A percentile compares a stretch with the other conserved stretches of the same genome.
Conservation (phyloP, 306 rosid genomes). For the Delonix regia region DNA sequence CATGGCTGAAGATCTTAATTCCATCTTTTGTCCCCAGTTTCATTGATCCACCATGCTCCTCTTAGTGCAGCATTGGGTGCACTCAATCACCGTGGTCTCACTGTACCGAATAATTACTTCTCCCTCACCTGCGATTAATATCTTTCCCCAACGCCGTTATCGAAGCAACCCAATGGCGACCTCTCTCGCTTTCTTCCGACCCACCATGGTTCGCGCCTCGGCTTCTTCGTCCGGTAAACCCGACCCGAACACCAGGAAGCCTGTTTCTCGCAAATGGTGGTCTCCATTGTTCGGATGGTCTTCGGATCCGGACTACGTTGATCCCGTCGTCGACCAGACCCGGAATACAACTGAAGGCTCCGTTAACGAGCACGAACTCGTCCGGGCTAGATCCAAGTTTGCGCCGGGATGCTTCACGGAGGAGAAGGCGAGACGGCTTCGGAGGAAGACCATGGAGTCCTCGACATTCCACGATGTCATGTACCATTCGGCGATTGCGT, state of each 20-base stretch:
- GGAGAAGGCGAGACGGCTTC: constrained; percentile 65
- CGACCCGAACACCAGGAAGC: constrained; percentile 43
- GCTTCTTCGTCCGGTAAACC: constrained; percentile 35
- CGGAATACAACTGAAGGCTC: not conserved
- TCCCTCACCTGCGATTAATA: not conserved
- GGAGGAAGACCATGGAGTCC: constrained; percentile 60
- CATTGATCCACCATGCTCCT: too few relatives aligned
- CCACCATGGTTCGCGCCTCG: constrained; percentile 44
- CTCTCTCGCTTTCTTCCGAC: constrained; percentile 42
- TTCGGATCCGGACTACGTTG: constrained; percentile 65
- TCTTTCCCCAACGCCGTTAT: not conserved
- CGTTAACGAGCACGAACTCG: constrained; percentile 20
- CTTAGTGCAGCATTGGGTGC: too few relatives aligned
- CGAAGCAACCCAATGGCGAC: constrained; percentile 46
- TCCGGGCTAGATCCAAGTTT: constrained; percentile 38
- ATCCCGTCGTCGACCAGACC: too few relatives aligned
- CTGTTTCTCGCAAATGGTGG: constrained; percentile 83
- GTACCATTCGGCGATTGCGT: constrained; percentile 79
- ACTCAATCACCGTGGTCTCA: too few relatives aligned
- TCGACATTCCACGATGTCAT: constrained; percentile 67
- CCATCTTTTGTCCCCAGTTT: too few relatives aligned
- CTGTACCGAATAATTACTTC: too few relatives aligned
- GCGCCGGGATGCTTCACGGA: constrained; percentile 65
- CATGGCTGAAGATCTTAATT: too few relatives aligned
- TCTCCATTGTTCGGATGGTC: constrained; percentile 62